Evolutionary conservation across 176 grass and related monocot genomes (phyloP).

Genomic region (Aegilops bicornis): DNA sequence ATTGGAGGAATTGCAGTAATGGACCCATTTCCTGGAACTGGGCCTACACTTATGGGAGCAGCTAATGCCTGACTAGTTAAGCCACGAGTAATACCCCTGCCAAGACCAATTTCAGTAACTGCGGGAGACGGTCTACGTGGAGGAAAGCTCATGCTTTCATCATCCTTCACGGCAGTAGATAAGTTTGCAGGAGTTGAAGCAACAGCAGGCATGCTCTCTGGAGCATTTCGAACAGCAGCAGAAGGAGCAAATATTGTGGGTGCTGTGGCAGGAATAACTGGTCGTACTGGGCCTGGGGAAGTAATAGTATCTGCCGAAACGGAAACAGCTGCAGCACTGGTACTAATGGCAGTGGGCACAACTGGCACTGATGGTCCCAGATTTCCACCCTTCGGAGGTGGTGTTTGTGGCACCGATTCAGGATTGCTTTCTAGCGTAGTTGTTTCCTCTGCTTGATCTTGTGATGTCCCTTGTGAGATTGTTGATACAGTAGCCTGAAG

Average conservation of each 20-base stretch:
- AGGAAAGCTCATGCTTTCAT: constrained; percentile 72
- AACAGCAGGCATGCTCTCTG: constrained; percentile 54
- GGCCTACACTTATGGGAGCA: constrained; percentile 56
- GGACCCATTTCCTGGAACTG: constrained; percentile 54
- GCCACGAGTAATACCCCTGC: constrained; percentile 61
- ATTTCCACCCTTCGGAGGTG: constrained; percentile 67
- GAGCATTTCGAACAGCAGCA: constrained; percentile 49
- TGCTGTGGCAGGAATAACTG: constrained; percentile 43
- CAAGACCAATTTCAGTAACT: constrained; percentile 59
- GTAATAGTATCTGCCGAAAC: constrained; percentile 42
- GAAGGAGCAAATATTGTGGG: constrained; percentile 53
- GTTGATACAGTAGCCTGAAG: constrained; percentile 63
- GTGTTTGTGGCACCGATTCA: constrained; percentile 56
- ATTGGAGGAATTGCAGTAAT: constrained; percentile 50
- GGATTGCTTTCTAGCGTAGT: constrained; percentile 68
- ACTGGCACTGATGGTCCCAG: constrained; percentile 40
- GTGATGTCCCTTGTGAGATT: constrained; percentile 47
- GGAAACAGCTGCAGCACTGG: constrained; percentile 30
- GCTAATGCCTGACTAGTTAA: constrained; percentile 49
- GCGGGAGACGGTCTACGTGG: constrained; percentile 69
- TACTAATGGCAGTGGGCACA: constrained; percentile 45
- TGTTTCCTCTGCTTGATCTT: constrained; percentile 70
- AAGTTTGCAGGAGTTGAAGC: constrained; percentile 47
- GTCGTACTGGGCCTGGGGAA: constrained; percentile 57
- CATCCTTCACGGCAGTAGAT: constrained; percentile 69